These are phyloP conservation scores for Lachnellula arida DNA, from an alignment of 2,329 filamentous ascomycete species.

Conservation along the genomic window DNA sequence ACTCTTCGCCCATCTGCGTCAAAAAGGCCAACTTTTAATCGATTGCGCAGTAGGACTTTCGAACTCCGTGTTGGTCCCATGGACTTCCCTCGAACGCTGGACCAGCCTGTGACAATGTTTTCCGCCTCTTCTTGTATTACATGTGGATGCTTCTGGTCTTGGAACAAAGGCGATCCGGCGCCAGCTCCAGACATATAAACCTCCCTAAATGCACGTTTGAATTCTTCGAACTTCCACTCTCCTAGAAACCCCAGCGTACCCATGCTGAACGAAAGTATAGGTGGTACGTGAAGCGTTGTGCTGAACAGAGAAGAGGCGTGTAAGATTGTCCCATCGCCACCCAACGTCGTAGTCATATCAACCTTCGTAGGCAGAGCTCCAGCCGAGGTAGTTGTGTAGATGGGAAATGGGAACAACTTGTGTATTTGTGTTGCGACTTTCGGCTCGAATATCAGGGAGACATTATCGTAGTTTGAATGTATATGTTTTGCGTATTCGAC, in stretches of 20 bases:
- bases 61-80: conserved; percentile 71
- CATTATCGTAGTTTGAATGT: conserved; percentile 70
- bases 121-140: conserved; percentile 20
- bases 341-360: conserved; percentile 84
- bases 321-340: conserved; percentile 87
- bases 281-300: conserved; percentile 74
- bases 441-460: conserved; percentile 79
- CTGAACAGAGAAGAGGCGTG: conserved; percentile 85
- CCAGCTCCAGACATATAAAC: conserved; percentile 77
- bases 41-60: conserved; percentile 79
- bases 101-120: conserved; percentile 56
- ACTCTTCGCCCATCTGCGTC: conserved; percentile 61
- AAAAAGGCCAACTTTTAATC: conserved; percentile 82
- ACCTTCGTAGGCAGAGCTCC: conserved; percentile 67
- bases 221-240: conserved; percentile 92
- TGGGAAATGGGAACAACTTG: conserved; percentile 63
- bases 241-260: conserved; percentile 91
- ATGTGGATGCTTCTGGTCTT: conserved; percentile 30
- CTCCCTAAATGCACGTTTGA: conserved; percentile 87
- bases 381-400: conserved; percentile 50
- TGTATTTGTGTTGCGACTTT: conserved; percentile 69
- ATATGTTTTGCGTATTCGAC: conserved; percentile 54
- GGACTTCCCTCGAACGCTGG: conserved; percentile 70
- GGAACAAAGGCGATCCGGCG: conserved; percentile 30
- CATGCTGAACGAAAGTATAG: conserved; percentile 94